Evolutionary conservation across 177 flowering plant species (phyloP).

Genomic region (Vitis hybrid): DNA sequence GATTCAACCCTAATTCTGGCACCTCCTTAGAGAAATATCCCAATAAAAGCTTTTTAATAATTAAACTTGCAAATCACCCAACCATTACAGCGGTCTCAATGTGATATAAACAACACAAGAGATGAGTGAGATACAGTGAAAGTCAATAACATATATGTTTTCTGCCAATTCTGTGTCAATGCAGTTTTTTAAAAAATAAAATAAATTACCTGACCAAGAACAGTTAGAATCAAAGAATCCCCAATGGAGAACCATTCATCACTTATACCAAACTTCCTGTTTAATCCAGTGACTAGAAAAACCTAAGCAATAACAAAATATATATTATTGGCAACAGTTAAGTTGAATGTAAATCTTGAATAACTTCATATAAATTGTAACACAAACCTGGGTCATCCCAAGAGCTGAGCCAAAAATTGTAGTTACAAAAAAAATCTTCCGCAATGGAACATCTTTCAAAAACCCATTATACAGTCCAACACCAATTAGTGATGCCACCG

Average conservation of each 20-base stretch:
- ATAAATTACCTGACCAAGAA: constrained; percentile 83
- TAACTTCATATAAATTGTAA: not conserved
- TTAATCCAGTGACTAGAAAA: constrained; percentile 89
- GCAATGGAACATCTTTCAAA: constrained; percentile 76
- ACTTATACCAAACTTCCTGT: constrained; percentile 82
- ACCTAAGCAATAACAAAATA: constrained; percentile 43
- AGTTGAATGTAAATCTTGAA: not conserved
- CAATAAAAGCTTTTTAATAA: too few species aligned
- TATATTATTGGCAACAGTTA: not conserved
- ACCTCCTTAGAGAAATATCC: too few species aligned
- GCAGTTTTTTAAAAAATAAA: not conserved
- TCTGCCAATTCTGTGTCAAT: not conserved
- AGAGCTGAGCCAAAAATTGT: constrained; percentile 77
- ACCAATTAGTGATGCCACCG: constrained; percentile 88
- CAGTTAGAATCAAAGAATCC: constrained; percentile 89
- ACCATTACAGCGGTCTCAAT: too few species aligned
- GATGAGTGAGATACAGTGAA: not conserved
- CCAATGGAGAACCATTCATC: constrained; percentile 99
- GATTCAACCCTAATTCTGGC: too few species aligned
- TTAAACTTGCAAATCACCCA: too few species aligned
- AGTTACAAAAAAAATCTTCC: constrained; percentile 77
- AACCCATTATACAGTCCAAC: constrained; percentile 95
- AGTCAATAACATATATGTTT: too few species aligned
- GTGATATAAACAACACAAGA: not conserved
- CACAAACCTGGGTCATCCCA: constrained; percentile 92